Percentiles rank a stretch among this genome's conserved stretches.
Conservation (phyloP, 257 asterid species). For the Nicotiana otophora region DNA sequence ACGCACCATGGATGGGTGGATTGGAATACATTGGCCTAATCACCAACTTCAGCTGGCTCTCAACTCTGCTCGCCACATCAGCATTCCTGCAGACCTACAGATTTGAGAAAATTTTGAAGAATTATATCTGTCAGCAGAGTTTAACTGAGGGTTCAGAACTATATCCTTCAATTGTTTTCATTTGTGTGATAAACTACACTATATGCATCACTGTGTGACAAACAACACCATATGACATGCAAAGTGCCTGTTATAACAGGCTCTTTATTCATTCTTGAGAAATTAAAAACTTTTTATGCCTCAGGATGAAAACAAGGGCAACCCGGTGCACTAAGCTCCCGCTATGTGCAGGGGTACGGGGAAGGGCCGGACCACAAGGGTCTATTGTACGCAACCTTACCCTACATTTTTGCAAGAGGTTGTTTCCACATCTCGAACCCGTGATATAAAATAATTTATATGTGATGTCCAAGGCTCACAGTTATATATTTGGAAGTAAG, state of each 20-base stretch:
- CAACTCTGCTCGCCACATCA: constrained; percentile 89
- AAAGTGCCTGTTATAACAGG: background rate
- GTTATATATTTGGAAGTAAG: background rate
- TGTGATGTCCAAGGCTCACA: background rate
- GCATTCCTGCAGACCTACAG: constrained; percentile 73
- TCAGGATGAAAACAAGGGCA: no score
- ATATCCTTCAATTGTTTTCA: no score
- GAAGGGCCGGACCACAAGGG: no score
- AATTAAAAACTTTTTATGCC: background rate
- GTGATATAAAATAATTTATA: no score
- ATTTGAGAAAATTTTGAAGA: constrained; percentile 3
- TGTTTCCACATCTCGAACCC: no score
- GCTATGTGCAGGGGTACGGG: no score
- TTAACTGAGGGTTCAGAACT: no score
- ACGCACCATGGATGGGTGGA: constrained; percentile 97
- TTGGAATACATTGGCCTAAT: constrained; percentile 97
- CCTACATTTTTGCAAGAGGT: no score
- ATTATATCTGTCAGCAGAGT: background rate
- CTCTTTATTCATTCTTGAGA: background rate
- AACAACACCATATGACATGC: background rate
- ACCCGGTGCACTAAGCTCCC: no score
- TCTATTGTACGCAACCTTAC: no score
- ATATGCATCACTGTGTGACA: background rate
- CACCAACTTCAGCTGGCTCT: constrained; percentile 93
- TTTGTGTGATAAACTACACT: background rate